A percentile compares a stretch with the other conserved stretches of the same genome.
Evolutionary conservation across 2,329 filamentous ascomycete species (phyloP).

Genomic region (Aspergillus ochraceus): DNA sequence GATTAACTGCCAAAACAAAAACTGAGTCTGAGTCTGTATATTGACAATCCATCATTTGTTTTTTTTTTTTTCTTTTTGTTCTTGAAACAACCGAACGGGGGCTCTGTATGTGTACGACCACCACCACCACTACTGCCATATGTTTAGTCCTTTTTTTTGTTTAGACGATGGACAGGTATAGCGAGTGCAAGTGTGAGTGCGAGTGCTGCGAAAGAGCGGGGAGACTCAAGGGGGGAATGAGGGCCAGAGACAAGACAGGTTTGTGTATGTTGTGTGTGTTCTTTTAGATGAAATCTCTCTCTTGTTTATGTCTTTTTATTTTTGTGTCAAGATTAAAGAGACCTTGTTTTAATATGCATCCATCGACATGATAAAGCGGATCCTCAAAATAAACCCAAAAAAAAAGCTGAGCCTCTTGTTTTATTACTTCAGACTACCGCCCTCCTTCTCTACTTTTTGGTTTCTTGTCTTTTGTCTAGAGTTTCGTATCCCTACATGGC

Average conservation of each 20-base stretch:
- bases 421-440: constrained; percentile 6
- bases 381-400: constrained; percentile 3
- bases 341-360: constrained; percentile 42
- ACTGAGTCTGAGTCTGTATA: not conserved
- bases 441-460: not conserved
- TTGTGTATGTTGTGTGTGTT: constrained; percentile 16
- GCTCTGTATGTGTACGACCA: not conserved
- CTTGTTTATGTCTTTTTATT: constrained; percentile 15
- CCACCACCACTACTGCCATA: not conserved
- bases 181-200: too few relatives aligned
- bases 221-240: not conserved
- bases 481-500: too few relatives aligned
- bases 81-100: not conserved
- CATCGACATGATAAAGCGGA: not conserved
- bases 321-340: constrained; percentile 37
- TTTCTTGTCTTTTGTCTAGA: not conserved
- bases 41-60: not conserved
- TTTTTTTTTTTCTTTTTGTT: not conserved
- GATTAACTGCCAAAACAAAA: constrained; percentile 27
- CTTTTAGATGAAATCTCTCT: constrained; percentile 36
- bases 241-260: constrained; percentile 8
- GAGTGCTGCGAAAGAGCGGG: too few relatives aligned
- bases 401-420: constrained; percentile 34
- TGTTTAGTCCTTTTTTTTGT: not conserved
- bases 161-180: constrained; percentile 2